Evolutionary conservation across 176 grass and related monocot species (phyloP).

Genomic region (Triticum timopheevii): DNA sequence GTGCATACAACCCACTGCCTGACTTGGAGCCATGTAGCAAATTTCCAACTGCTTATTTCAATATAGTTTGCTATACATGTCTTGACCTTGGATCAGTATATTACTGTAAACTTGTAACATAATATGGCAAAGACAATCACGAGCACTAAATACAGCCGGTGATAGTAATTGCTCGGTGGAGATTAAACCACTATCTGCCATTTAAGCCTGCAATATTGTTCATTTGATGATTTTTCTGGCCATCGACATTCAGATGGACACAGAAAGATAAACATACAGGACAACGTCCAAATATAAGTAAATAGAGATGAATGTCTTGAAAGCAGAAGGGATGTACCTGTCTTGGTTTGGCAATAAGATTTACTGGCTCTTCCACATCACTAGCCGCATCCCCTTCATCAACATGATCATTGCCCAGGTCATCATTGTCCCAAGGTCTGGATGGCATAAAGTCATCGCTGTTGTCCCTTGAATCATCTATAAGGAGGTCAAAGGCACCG

Average conservation of each 20-base stretch:
- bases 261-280: background rate
- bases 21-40: background rate
- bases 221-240: background rate
- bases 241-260: background rate
- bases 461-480: slow-evolving; percentile 47
- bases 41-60: background rate
- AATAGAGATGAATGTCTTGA: background rate
- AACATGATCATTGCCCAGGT: slow-evolving; percentile 43
- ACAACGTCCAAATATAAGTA: background rate
- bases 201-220: background rate
- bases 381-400: slow-evolving; percentile 58
- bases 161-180: background rate
- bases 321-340: slow-evolving; percentile 46
- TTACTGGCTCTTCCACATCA: slow-evolving; percentile 57
- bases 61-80: background rate
- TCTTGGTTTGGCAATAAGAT: slow-evolving; percentile 74
- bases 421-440: slow-evolving; percentile 69
- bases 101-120: slow-evolving; percentile 1
- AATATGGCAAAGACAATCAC: background rate
- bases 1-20: background rate
- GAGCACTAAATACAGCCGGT: background rate
- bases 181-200: background rate
- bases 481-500: background rate
- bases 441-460: slow-evolving; percentile 46
- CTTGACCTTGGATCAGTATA: background rate